These are phyloP conservation scores for Cyberlindnera maclurae DNA, from an alignment of 805 yeast genomes.

Conservation along the genomic window DNA sequence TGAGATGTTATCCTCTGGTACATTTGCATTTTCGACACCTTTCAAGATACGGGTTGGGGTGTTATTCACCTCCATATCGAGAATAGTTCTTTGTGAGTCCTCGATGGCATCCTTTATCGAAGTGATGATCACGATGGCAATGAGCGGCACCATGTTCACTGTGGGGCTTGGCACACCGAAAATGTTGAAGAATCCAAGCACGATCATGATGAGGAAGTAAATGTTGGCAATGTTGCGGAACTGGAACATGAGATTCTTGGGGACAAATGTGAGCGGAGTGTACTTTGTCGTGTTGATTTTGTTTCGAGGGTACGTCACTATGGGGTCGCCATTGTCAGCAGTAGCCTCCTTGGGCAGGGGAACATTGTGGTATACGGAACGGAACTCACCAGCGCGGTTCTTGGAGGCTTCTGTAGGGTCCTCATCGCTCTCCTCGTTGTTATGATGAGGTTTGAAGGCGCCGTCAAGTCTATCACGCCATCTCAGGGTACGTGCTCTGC, in stretches of 20 bases:
- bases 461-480: constrained; percentile 29
- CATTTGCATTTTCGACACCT: constrained; percentile 52
- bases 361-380: constrained; percentile 54
- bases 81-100: constrained; percentile 66
- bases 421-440: constrained; percentile 17
- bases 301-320: constrained; percentile 66
- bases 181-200: constrained; percentile 69
- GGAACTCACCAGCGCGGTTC: constrained; percentile 33
- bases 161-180: constrained; percentile 81
- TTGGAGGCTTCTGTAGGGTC: constrained; percentile 25
- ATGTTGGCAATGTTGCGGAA: constrained; percentile 86
- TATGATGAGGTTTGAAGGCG: constrained; percentile 27
- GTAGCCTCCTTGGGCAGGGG: constrained; percentile 50
- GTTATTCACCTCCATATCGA: constrained; percentile 72
- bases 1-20: constrained; percentile 55
- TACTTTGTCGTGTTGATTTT: constrained; percentile 94
- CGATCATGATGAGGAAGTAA: constrained; percentile 72
- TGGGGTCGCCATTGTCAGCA: constrained; percentile 57
- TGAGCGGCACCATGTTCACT: constrained; percentile 67
- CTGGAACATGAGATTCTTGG: constrained; percentile 75
- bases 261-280: constrained; percentile 83
- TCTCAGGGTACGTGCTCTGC: constrained; percentile 54
- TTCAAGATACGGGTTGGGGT: constrained; percentile 59
- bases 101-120: constrained; percentile 77
- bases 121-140: constrained; percentile 68